Evolutionary conservation across 441 rosid species (phyloP).

Genomic region (Gossypium davidsonii): DNA sequence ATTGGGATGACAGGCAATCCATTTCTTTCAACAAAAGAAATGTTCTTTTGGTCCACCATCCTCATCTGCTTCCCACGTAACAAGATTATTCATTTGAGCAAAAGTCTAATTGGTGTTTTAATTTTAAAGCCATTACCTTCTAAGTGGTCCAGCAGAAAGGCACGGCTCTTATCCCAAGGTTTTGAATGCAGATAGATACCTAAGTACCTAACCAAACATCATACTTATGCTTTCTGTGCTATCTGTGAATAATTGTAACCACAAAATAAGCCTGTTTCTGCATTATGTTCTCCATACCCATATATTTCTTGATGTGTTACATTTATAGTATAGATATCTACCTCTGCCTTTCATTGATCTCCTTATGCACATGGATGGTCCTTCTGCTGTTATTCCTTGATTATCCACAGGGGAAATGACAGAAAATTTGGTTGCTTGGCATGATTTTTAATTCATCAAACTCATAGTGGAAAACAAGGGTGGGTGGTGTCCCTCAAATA

Average conservation of each 20-base stretch:
- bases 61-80: background rate
- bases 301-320: background rate
- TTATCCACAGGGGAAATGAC: too few relatives aligned
- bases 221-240: background rate
- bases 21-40: background rate
- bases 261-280: constrained; percentile 15
- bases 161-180: background rate
- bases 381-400: background rate
- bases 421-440: background rate
- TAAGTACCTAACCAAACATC: background rate
- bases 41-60: background rate
- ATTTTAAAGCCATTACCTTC: background rate
- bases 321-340: constrained; percentile 19
- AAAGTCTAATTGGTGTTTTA: background rate
- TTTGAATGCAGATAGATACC: constrained; percentile 6
- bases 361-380: constrained; percentile 24
- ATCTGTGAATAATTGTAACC: background rate
- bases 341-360: background rate
- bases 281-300: background rate
- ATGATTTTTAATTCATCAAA: background rate
- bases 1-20: background rate
- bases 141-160: constrained; percentile 18
- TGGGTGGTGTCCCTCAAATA: constrained; percentile 14
- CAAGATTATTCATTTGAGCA: background rate
- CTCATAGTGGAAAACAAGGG: constrained; percentile 12